Conservation (phyloP, 176 grass and related monocot genomes). For the Oryza coarctata region DNA sequence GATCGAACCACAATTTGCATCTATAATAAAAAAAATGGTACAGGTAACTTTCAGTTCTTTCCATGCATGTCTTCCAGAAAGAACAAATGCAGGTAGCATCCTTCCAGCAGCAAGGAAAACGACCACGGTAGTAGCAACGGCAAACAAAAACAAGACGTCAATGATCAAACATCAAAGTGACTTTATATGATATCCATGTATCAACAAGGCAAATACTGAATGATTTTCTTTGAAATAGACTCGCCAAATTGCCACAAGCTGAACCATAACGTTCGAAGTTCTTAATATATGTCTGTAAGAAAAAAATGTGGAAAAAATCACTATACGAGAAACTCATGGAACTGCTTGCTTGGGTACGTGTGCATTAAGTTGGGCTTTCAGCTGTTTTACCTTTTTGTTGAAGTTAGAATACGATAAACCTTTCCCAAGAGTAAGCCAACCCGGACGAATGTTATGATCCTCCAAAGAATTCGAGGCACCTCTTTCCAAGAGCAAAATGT, state of each 20-base stretch:
- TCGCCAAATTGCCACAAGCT: not conserved
- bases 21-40: not conserved
- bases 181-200: not conserved
- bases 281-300: slow-evolving; percentile 57
- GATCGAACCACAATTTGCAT: not conserved
- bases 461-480: slow-evolving; percentile 87
- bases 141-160: not conserved
- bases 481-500: slow-evolving; percentile 94
- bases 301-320: not conserved
- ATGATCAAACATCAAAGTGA: not conserved
- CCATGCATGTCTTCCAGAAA: not conserved
- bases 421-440: slow-evolving; percentile 92
- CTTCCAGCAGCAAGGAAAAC: not conserved
- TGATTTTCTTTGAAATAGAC: not conserved
- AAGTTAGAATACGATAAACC: slow-evolving; percentile 92
- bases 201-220: not conserved
- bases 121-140: not conserved
- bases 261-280: too few species aligned
- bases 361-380: not conserved
- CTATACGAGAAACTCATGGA: not conserved
- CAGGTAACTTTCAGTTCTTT: not conserved
- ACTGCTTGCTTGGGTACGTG: not conserved
- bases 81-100: not conserved
- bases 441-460: slow-evolving; percentile 89
- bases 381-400: slow-evolving; percentile 71